Evolutionary conservation across 208 protist genomes (phyloP).

Genomic region (Wallacemonas sp.): DNA sequence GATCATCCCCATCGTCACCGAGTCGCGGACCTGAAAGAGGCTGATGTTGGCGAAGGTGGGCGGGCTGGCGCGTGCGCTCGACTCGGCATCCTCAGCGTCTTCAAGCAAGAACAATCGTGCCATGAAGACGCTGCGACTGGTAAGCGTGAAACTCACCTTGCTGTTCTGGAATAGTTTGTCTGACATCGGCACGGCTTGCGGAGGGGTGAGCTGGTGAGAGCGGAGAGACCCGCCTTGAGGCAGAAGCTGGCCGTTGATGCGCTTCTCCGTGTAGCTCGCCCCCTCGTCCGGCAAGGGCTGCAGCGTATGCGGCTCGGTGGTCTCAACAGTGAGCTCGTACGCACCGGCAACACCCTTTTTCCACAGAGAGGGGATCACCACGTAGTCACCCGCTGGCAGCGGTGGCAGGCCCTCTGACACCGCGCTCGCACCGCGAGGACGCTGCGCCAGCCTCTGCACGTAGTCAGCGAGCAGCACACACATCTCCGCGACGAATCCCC

Average conservation of each 20-base stretch:
- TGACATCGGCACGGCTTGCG: conserved; percentile 25
- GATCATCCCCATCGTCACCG: conserved; percentile 54
- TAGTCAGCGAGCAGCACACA: conserved; percentile 36
- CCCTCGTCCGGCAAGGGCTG: conserved; percentile 42
- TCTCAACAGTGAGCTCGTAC: conserved; percentile 69
- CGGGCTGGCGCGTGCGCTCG: conserved; percentile 15
- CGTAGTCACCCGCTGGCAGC: conserved; percentile 72
- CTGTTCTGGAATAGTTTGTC: conserved; percentile 64
- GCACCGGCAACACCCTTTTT: conserved; percentile 45
- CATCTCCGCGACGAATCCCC: conserved; percentile 25
- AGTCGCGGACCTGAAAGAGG: conserved; percentile 48
- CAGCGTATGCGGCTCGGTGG: conserved; percentile 56
- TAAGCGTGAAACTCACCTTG: conserved; percentile 38
- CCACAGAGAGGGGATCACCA: conserved; percentile 59
- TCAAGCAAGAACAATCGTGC: conserved; percentile 56
- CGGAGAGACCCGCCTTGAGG: conserved; percentile 10
- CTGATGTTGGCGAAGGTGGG: conserved; percentile 40
- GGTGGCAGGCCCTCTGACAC: conserved; percentile 17
- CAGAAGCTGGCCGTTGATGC: conserved; percentile 36
- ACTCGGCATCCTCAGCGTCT: conserved; percentile 31
- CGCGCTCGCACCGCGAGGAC: conserved; percentile 6
- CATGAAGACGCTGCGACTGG: conserved; percentile 27
- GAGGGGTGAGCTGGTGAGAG: conserved; percentile 11
- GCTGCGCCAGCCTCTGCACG: conserved; percentile 27
- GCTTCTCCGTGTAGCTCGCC: conserved; percentile 34